A percentile compares a stretch with the other conserved stretches of the same genome.
Evolutionary conservation across 495 filamentous ascomycete genomes (phyloP).

Genomic region (Xylaria palmicola): DNA sequence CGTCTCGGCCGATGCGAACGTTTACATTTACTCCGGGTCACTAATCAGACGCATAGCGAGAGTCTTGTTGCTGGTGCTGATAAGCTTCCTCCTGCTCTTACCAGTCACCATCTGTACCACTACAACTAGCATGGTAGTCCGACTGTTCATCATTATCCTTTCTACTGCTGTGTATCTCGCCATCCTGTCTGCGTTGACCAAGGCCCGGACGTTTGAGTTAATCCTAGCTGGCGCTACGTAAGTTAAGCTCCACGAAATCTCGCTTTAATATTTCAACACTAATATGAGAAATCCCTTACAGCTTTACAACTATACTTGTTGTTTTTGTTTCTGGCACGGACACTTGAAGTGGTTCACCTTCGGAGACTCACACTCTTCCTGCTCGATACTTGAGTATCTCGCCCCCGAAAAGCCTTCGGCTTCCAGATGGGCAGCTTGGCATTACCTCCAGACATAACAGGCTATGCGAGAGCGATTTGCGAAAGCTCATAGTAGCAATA

Average conservation of each 20-base stretch:
- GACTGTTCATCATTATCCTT: conserved; percentile 30
- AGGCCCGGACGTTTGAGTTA: background rate
- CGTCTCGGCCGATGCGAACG: background rate
- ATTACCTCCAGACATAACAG: too few relatives aligned
- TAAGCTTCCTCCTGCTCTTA: conserved; percentile 31
- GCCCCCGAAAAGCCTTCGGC: too few relatives aligned
- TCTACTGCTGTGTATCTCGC: conserved; percentile 20
- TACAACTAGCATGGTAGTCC: conserved; percentile 18
- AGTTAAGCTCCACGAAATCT: background rate
- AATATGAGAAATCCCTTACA: background rate
- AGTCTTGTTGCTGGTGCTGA: conserved; percentile 23
- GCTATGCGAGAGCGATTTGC: too few relatives aligned
- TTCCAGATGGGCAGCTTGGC: too few relatives aligned
- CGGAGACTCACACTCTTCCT: too few relatives aligned
- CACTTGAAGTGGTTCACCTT: too few relatives aligned
- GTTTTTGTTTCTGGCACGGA: background rate
- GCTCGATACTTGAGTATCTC: too few relatives aligned
- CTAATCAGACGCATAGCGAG: conserved; percentile 18
- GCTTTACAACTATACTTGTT: background rate
- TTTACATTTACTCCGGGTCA: background rate
- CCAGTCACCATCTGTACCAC: conserved; percentile 32
- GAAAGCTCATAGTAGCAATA: too few relatives aligned
- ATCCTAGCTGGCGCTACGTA: background rate
- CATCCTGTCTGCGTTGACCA: background rate
- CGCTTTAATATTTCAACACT: background rate